phyloP scores from a whole-genome alignment of 1,284 basidiomycete species.

The Cutaneotrichosporon sp. region DNA sequence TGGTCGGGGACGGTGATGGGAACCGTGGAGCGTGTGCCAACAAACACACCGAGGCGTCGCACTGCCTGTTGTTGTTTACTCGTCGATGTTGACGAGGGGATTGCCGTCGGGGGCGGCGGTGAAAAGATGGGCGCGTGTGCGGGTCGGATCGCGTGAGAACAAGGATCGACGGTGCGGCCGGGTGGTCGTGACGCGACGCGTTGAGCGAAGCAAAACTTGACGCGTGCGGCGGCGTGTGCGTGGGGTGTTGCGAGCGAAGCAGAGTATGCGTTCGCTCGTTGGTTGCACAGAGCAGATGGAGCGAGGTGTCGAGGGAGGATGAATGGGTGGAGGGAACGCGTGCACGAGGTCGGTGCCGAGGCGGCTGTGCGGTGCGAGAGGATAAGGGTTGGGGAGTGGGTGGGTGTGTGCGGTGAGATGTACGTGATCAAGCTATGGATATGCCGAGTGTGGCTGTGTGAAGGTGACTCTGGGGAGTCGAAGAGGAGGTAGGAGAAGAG shows the following conservation, averaged over 20 bases:
- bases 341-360: background rate
- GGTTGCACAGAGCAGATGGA: background rate
- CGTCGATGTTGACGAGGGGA: background rate
- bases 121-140: constrained; percentile 1
- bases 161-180: background rate
- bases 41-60: background rate
- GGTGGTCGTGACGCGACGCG: background rate
- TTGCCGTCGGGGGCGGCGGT: background rate
- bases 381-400: background rate
- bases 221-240: background rate
- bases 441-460: too few species aligned
- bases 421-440: background rate
- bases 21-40: background rate
- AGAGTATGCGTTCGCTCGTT: background rate
- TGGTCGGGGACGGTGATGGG: background rate
- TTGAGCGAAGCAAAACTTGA: background rate
- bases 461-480: too few species aligned
- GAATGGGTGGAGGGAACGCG: background rate
- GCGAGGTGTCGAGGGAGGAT: background rate
- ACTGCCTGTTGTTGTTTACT: background rate
- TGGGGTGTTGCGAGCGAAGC: background rate
- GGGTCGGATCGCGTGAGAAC: constrained; percentile 1
- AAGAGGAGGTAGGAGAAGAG: too few species aligned
- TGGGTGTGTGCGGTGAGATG: too few species aligned
- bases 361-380: background rate